A percentile compares a stretch with the other conserved stretches of the same genome.
Evolutionary conservation across 164 flowering plant species (phyloP).

Genomic region (Malania oleifera): DNA sequence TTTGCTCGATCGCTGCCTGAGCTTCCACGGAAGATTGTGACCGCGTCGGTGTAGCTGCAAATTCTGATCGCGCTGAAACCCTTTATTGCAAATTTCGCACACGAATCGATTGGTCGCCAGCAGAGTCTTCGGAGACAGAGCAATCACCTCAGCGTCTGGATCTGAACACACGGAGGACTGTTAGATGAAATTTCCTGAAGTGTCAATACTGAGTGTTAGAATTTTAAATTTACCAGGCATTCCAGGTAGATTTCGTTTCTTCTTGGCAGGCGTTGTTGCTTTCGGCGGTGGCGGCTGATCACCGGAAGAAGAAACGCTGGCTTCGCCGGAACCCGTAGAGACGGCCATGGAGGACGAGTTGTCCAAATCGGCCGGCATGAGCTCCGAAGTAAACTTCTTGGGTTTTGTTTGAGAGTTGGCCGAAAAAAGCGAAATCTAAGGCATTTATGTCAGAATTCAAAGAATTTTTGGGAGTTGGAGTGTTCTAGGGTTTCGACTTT

Average conservation of each 20-base stretch:
- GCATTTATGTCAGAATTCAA: slow-evolving; percentile 10
- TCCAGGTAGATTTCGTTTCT: slow-evolving; percentile 66
- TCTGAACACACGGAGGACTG: slow-evolving; percentile 27
- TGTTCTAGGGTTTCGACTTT: slow-evolving; percentile 20
- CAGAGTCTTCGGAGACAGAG: slow-evolving; percentile 56
- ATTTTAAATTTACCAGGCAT: slow-evolving; percentile 47
- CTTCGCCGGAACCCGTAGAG: slow-evolving; percentile 51
- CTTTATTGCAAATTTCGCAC: slow-evolving; percentile 70
- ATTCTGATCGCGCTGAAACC: slow-evolving; percentile 69
- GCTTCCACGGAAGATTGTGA: slow-evolving; percentile 70
- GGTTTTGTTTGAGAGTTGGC: neutral
- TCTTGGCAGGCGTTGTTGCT: slow-evolving; percentile 31
- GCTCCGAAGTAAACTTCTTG: neutral
- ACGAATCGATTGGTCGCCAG: slow-evolving; percentile 66
- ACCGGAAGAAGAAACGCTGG: slow-evolving; percentile 53
- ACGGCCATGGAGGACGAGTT: slow-evolving; percentile 28
- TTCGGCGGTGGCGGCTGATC: slow-evolving; percentile 28
- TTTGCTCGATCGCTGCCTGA: slow-evolving; percentile 51
- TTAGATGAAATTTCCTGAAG: neutral
- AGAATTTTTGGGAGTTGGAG: neutral
- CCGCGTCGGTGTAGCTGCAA: slow-evolving; percentile 72
- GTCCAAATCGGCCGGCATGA: slow-evolving; percentile 45
- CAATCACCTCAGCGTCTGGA: slow-evolving; percentile 75
- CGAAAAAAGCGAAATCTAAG: neutral
- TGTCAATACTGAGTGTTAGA: neutral